phyloP scores from a whole-genome alignment of 129 eudicot genomes.

The Erigeron canadensis region DNA sequence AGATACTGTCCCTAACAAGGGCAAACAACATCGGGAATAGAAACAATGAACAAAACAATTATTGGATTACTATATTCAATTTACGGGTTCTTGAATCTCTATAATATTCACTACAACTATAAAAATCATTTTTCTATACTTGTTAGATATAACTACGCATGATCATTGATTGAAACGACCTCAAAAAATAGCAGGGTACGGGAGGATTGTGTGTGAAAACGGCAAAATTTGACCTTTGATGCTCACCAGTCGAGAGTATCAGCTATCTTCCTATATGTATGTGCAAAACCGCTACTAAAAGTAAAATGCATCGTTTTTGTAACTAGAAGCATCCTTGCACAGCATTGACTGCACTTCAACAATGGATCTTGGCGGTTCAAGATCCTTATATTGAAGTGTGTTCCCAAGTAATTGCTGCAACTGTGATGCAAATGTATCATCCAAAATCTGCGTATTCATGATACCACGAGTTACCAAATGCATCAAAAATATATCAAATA shows the following conservation, averaged over 20 bases:
- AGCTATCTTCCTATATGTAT: slow-evolving; percentile 29
- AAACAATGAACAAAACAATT: slow-evolving; percentile 16
- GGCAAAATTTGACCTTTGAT: no score
- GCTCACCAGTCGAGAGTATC: slow-evolving; percentile 19
- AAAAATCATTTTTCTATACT: slow-evolving; percentile 24
- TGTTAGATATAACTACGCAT: slow-evolving; percentile 19
- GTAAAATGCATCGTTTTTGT: slow-evolving; percentile 58
- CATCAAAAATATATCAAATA: background rate
- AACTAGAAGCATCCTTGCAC: slow-evolving; percentile 58
- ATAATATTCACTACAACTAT: slow-evolving; percentile 6
- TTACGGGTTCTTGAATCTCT: slow-evolving; percentile 12
- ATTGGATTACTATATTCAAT: background rate
- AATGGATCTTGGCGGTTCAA: slow-evolving; percentile 69
- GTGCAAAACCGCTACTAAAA: slow-evolving; percentile 42
- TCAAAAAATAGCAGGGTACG: background rate
- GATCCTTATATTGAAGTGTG: slow-evolving; percentile 61
- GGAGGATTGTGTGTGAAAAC: background rate
- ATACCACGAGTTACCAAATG: background rate
- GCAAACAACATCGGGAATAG: slow-evolving; percentile 1
- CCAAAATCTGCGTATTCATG: slow-evolving; percentile 51
- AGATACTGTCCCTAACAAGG: background rate
- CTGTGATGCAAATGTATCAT: slow-evolving; percentile 76
- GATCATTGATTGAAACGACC: background rate
- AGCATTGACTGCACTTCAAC: slow-evolving; percentile 72
- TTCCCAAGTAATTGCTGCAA: slow-evolving; percentile 77